Percentiles rank a stretch among this genome's conserved stretches.
These are phyloP conservation scores for Symbiodinium natans DNA, from an alignment of 73 alveolate genomes.

Conservation along the genomic window DNA sequence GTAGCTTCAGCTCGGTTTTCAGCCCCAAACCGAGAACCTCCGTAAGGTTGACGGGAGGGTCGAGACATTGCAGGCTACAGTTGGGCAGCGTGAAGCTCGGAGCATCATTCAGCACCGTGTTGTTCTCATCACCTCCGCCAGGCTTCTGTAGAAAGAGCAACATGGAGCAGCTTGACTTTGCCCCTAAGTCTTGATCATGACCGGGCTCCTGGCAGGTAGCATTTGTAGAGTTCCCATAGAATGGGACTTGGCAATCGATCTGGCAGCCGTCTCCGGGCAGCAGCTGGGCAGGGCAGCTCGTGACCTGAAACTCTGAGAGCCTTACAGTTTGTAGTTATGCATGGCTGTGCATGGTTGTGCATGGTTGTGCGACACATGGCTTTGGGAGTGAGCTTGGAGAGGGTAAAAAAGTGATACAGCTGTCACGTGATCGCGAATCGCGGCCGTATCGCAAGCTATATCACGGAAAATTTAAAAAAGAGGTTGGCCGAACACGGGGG, in stretches of 20 bases:
- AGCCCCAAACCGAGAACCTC: neutral
- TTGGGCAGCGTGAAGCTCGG: conserved; percentile 31
- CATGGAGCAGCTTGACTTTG: too few species aligned
- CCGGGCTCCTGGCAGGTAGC: neutral
- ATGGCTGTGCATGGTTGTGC: too few species aligned
- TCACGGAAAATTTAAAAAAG: too few species aligned
- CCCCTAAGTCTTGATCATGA: too few species aligned
- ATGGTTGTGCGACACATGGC: too few species aligned
- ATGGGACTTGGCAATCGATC: neutral
- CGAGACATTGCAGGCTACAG: conserved; percentile 31
- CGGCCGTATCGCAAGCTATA: too few species aligned
- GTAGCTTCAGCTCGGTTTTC: neutral
- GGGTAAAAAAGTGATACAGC: too few species aligned
- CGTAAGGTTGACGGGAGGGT: conserved; percentile 50
- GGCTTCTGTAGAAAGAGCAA: too few species aligned
- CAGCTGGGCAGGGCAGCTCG: neutral
- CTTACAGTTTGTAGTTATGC: too few species aligned
- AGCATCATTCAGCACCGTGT: conserved; percentile 40
- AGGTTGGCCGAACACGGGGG: too few species aligned
- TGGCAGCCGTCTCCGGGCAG: neutral
- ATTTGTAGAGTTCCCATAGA: neutral
- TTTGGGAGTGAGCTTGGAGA: too few species aligned
- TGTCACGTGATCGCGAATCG: too few species aligned
- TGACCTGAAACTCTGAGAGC: neutral
- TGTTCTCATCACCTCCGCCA: conserved; percentile 58